Conservation (phyloP, 1,139 yeast species). For the Wickerhamomyces sp. region DNA sequence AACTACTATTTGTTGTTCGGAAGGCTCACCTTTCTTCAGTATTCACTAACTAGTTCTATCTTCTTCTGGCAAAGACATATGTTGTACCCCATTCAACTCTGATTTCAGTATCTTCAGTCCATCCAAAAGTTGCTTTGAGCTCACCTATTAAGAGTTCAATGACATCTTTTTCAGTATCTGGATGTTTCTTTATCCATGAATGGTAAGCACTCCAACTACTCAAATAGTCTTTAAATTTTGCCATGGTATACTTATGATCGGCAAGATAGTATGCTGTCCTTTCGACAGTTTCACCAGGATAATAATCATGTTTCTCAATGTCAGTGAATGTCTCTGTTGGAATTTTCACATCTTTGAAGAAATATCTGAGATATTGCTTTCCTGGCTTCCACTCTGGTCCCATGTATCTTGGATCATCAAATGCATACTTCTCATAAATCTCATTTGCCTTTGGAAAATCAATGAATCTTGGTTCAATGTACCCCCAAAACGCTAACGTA, state of each 20-base stretch:
- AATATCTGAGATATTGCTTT: conserved; percentile 42
- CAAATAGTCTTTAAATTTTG: conserved; percentile 43
- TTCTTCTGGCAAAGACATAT: conserved; percentile 22
- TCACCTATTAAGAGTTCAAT: conserved; percentile 41
- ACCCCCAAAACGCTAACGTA: conserved; percentile 75
- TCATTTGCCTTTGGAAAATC: conserved; percentile 34
- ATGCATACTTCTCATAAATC: conserved; percentile 30
- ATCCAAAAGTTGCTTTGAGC: conserved; percentile 35
- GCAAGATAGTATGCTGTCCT: conserved; percentile 27
- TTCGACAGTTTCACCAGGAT: conserved; percentile 29
- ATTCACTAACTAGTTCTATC: too few relatives aligned
- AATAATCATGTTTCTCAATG: conserved; percentile 35
- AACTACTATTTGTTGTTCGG: too few relatives aligned
- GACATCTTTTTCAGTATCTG: conserved; percentile 31
- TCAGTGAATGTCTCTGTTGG: conserved; percentile 38
- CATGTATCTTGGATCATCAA: conserved; percentile 40
- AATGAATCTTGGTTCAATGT: conserved; percentile 58
- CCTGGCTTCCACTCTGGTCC: conserved; percentile 83
- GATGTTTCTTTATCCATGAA: conserved; percentile 47
- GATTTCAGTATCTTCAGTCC: conserved; percentile 41
- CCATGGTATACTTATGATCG: conserved; percentile 40
- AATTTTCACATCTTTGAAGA: conserved; percentile 40
- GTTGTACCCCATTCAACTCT: conserved; percentile 58
- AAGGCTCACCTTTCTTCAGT: too few relatives aligned
- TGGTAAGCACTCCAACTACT: conserved; percentile 71